Base-by-base conservation (phyloP, 495 filamentous ascomycete genomes). In the Diplogelasinospora grovesii region DNA sequence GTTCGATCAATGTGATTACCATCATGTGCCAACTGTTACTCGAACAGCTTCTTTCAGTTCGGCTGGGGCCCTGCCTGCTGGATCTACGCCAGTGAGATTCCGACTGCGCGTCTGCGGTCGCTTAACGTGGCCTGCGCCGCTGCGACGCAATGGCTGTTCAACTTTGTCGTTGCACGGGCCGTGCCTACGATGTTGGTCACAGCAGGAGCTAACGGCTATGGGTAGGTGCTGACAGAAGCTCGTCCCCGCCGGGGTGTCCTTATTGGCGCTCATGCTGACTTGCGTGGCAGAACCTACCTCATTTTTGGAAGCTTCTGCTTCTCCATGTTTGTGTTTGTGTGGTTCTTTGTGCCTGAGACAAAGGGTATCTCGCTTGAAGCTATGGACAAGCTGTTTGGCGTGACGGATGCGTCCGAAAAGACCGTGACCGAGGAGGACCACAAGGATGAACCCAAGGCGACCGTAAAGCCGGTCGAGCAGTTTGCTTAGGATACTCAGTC, bases 41-140 rank as follows among this genome's bases (percentile, higher is more conserved):
- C 0, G 21, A 27, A 24, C 35, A 61, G 59, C 2, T 82, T 82
- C 68, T 85, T 85, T 69, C 82, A 85, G 40, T 84, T 86, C 54
- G 81, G 82, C 27, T 87, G 83, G 82, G 84, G 84, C 0, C 84
- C 84, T 0, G 78, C 81, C 19, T 85, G 82, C 59, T 87, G 83
- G 85, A 86, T 83, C 39, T 82, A 82, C 48, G 77, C 83, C 25
- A 73, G 71, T 8, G 81, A 88, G 67, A 87, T 89, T 52, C 83
- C 83, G 8, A 76, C 80, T 5, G 81, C 81, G 3, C 74, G 83
- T 3, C 71, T 87, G 4, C 73, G 84, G 20, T 78, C 81, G 11
- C 72, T 81, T 49, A 84, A 84, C 46, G 82, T 88, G 2, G 74
- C 81, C 3, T 56, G 82, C 19, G 82, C 76, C 3, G 77, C 83